phyloP scores from a whole-genome alignment of 306 rosid species.

The Canavalia gladiata region DNA sequence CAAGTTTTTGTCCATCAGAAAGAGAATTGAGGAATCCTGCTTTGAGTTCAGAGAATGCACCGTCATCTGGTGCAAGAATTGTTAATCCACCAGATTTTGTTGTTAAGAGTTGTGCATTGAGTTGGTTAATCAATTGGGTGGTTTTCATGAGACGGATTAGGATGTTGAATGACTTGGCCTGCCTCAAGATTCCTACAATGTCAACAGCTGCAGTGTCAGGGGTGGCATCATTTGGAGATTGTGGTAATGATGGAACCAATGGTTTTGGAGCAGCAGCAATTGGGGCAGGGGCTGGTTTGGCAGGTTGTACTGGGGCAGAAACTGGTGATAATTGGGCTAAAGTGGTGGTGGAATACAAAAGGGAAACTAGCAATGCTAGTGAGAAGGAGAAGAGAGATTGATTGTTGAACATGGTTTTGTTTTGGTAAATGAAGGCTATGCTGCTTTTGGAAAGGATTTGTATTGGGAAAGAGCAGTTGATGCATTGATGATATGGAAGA shows the following conservation, averaged over 20 bases:
- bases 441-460: constrained; percentile 7
- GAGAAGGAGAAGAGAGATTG: constrained; percentile 43
- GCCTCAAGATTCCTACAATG: constrained; percentile 58
- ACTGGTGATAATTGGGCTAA: constrained; percentile 57
- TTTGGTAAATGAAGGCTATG: neutral
- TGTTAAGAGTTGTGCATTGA: constrained; percentile 62
- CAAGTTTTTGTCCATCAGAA: constrained; percentile 62
- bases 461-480: neutral
- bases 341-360: constrained; percentile 38
- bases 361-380: constrained; percentile 15
- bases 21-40: constrained; percentile 67
- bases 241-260: constrained; percentile 51
- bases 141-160: constrained; percentile 66
- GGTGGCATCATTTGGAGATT: constrained; percentile 46
- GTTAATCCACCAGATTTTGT: constrained; percentile 63
- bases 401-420: constrained; percentile 22
- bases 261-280: constrained; percentile 48
- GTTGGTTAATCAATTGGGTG: constrained; percentile 69
- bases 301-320: constrained; percentile 48
- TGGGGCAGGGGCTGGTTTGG: constrained; percentile 24
- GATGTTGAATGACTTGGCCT: constrained; percentile 60
- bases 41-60: constrained; percentile 64
- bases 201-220: constrained; percentile 52
- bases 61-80: constrained; percentile 64
- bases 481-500: neutral